Conservation (phyloP, 2,329 filamentous ascomycete genomes). For the Dothideomycetes sp. region DNA sequence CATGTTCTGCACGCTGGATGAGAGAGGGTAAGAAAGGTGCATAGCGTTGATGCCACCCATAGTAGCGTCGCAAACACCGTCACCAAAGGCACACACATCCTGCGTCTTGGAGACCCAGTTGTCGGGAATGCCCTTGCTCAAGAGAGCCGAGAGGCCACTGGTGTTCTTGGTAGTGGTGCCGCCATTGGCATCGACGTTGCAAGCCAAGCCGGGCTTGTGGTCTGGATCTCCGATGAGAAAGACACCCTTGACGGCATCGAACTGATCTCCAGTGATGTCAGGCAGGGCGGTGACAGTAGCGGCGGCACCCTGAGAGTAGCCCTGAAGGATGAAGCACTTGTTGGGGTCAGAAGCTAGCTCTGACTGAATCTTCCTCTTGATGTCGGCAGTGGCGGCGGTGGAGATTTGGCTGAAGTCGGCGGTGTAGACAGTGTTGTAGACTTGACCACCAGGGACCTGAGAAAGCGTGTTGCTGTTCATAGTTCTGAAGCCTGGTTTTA, state of each 20-base stretch:
- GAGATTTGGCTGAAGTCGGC: constrained; percentile 24
- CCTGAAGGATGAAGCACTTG: constrained; percentile 31
- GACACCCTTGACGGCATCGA: constrained; percentile 30
- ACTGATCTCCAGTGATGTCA: constrained; percentile 24
- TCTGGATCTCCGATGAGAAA: constrained; percentile 29
- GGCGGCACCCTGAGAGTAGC: constrained; percentile 31
- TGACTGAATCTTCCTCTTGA: background rate
- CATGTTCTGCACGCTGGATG: constrained; percentile 24
- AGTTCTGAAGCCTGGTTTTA: constrained; percentile 27
- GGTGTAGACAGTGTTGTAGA: constrained; percentile 29
- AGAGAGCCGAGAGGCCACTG: constrained; percentile 19
- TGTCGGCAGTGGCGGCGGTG: constrained; percentile 22
- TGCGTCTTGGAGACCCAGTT: constrained; percentile 29
- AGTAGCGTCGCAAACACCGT: constrained; percentile 30
- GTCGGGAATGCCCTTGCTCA: constrained; percentile 21
- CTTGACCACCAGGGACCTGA: constrained; percentile 25
- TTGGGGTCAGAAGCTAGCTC: constrained; percentile 17
- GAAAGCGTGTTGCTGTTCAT: constrained; percentile 25
- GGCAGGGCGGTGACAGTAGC: constrained; percentile 28
- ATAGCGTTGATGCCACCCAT: constrained; percentile 27
- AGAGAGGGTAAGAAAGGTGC: constrained; percentile 24
- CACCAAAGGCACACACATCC: constrained; percentile 30
- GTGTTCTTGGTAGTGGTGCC: constrained; percentile 27
- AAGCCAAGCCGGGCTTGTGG: constrained; percentile 26
- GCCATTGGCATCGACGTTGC: constrained; percentile 29